Conservation (phyloP, 2,329 filamentous ascomycete species). For the Clonostachys sp. region DNA sequence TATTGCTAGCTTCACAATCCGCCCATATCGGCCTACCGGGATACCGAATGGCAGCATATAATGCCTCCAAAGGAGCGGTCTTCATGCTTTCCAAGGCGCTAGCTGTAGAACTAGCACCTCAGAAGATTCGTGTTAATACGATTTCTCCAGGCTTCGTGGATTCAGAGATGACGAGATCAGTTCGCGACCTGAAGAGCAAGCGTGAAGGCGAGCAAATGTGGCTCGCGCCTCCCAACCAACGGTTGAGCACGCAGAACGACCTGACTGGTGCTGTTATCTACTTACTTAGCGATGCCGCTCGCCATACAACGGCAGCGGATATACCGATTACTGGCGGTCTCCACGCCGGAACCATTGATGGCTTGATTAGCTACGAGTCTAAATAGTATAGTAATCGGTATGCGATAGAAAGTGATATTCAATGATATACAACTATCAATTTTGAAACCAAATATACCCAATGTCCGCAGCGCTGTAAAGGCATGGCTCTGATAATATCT, state of each 20-base stretch:
- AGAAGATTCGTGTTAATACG: slow-evolving; percentile 28
- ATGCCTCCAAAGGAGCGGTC: slow-evolving; percentile 34
- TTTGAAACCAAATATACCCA: no score
- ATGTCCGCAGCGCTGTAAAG: no score
- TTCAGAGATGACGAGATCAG: slow-evolving; percentile 24
- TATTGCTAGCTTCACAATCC: slow-evolving; percentile 29
- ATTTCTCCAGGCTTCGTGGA: slow-evolving; percentile 30
- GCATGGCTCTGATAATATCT: no score
- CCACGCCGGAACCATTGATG: slow-evolving; percentile 29
- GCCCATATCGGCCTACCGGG: slow-evolving; percentile 26
- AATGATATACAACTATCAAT: no score
- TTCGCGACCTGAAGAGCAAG: slow-evolving; percentile 21
- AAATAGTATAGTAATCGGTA: no score
- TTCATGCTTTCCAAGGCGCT: slow-evolving; percentile 31
- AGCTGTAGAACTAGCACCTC: slow-evolving; percentile 27
- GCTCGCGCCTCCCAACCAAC: slow-evolving; percentile 27
- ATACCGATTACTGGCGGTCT: slow-evolving; percentile 38
- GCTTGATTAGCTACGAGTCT: slow-evolving; percentile 23
- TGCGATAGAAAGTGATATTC: no score
- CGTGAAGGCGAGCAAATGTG: slow-evolving; percentile 27
- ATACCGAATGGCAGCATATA: slow-evolving; percentile 33
- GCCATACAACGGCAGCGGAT: slow-evolving; percentile 35
- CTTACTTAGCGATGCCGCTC: slow-evolving; percentile 34
- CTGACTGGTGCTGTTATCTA: slow-evolving; percentile 35
- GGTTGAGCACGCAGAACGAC: slow-evolving; percentile 33